Evolutionary conservation across 164 flowering plant genomes (phyloP).

Genomic region (Kalanchoe fedtschenkoi): DNA sequence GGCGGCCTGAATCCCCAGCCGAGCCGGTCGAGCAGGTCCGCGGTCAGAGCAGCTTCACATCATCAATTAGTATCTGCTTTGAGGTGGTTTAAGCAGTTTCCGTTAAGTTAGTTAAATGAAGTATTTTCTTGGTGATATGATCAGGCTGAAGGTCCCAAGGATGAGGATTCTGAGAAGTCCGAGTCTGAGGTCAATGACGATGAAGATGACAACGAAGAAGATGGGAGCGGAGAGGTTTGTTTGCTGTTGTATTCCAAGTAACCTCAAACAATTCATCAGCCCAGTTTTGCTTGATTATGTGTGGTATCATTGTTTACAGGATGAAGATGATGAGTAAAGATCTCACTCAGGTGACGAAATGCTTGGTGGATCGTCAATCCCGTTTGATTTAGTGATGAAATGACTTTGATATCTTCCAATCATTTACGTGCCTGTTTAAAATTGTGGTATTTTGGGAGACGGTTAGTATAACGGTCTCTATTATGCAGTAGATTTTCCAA

Average conservation of each 20-base stretch:
- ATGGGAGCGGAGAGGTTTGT: conserved; percentile 33
- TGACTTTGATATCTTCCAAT: conserved; percentile 2
- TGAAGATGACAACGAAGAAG: conserved; percentile 33
- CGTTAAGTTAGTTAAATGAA: not conserved
- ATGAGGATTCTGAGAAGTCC: conserved; percentile 31
- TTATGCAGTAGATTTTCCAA: too few relatives aligned
- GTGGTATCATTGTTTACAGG: conserved; percentile 11
- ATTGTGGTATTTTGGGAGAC: too few relatives aligned
- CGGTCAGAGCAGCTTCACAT: too few relatives aligned
- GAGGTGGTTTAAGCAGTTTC: not conserved
- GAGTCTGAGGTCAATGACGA: conserved; percentile 47
- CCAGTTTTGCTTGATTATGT: not conserved
- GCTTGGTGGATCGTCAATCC: conserved; percentile 1
- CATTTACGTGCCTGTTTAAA: not conserved
- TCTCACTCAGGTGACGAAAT: not conserved
- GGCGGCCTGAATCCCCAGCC: too few relatives aligned
- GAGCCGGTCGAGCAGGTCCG: too few relatives aligned
- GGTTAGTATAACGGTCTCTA: too few relatives aligned
- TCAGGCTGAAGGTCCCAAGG: conserved; percentile 24
- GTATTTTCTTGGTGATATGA: not conserved
- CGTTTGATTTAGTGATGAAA: not conserved
- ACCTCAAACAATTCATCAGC: not conserved
- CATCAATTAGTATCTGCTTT: not conserved
- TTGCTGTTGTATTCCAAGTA: not conserved
- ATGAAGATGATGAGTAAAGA: conserved; percentile 22